Conservation (phyloP, 2,329 filamentous ascomycete species). For the Sclerotinia sclerotiorum region DNA sequence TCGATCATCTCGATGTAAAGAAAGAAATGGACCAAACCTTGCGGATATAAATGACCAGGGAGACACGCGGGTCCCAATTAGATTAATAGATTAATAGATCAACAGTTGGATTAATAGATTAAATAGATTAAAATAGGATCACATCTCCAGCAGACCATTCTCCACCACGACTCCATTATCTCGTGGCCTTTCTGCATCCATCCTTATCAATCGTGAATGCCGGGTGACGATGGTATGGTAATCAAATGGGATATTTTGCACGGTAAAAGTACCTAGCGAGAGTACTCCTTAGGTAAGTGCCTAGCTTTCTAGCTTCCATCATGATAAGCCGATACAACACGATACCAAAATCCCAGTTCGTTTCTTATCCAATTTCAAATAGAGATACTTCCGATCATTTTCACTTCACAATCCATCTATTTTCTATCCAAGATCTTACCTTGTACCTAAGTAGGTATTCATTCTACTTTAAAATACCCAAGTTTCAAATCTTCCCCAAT, state of each 20-base stretch:
- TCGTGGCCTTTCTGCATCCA: neutral
- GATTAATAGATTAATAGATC: no score
- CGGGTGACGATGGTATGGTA: neutral
- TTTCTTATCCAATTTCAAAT: no score
- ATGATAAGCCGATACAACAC: neutral
- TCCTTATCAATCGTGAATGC: conserved; percentile 1
- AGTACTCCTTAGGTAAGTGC: no score
- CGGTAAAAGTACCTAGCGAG: no score
- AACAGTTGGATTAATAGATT: no score
- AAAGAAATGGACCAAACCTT: neutral
- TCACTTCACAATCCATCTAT: neutral
- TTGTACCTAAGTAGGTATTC: no score
- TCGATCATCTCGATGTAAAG: no score
- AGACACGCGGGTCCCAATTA: neutral
- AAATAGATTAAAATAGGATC: neutral
- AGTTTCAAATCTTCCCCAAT: no score
- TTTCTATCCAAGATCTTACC: neutral
- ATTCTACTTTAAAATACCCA: no score
- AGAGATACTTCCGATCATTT: neutral
- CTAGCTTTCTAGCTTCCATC: neutral
- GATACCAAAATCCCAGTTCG: neutral
- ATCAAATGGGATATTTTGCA: neutral
- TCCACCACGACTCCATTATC: neutral
- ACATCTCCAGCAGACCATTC: neutral
- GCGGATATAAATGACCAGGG: neutral